Evolutionary conservation across 257 asterid species (phyloP), one percentile per base, ranked within the genome.

Genomic region (Primulina huaijiensis): DNA sequence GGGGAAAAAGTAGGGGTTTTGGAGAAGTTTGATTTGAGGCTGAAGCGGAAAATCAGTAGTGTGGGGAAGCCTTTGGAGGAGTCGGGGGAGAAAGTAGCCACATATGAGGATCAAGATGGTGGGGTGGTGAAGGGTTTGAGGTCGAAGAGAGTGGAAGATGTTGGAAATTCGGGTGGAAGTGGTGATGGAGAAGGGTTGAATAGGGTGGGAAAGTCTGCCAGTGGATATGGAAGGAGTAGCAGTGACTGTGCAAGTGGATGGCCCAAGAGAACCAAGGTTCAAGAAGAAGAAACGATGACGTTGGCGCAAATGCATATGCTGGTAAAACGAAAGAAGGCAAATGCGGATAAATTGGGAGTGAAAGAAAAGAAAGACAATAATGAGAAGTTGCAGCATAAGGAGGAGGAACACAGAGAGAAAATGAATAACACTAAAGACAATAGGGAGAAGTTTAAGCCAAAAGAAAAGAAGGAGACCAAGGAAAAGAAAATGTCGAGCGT

Each of bases 231-330:
- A 16, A 74, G 71, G 72, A 72, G 67, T 27, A 62, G 35, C 4
- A 35, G 69, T 59, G 62, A 6, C 1, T 65, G 74, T 65, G 59
- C 70, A 11, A 77, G 80, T 46, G 63, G 50, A 33, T 58, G 69
- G 62, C n/a, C 64, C 4, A 67, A 68, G 72, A 74, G 82, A 76
- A 69, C 37, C 6, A 79, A 81, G 77, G 77, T 61, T 66, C 73
- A 68, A 69, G 91, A 83, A 59, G 95, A 86, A 68, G 97, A 90
- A 71, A 74, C 46, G 60, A 88, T 90, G 94, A 88, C 98, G n/a
- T 72, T 93, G 82, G 86, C 89, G 27, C 84, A 93, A 82, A 82
- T 93, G 90, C 88, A 82, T 74, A 64, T 75, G 79, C 74, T 85
- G 79, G 88, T 58, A 55, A 88, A 79, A 79, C 86, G 76, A 83